phyloP scores from a whole-genome alignment of 805 yeast species.

The Torulaspora delbrueckii region DNA sequence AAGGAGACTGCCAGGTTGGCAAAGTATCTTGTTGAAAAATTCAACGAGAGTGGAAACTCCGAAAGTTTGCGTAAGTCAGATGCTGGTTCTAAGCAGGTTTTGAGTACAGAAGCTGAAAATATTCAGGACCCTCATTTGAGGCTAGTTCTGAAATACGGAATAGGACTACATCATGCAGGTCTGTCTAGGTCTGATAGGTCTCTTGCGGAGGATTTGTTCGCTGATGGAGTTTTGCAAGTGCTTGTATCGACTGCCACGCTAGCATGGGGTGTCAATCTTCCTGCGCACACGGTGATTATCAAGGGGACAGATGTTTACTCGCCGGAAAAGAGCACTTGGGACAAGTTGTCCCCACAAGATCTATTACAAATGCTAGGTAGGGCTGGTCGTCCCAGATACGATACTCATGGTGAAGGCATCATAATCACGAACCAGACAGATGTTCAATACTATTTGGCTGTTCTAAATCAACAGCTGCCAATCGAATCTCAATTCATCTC shows the following conservation, averaged over 20 bases:
- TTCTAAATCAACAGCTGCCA: constrained; percentile 86
- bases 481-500: constrained; percentile 83
- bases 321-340: constrained; percentile 87
- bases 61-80: constrained; percentile 42
- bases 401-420: constrained; percentile 87
- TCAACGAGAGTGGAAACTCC: constrained; percentile 51
- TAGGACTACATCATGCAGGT: constrained; percentile 94
- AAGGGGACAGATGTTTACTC: constrained; percentile 92
- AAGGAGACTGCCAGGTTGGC: constrained; percentile 89
- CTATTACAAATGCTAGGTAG: constrained; percentile 96
- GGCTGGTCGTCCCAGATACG: constrained; percentile 96
- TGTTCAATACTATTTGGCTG: constrained; percentile 80
- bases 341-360: constrained; percentile 90
- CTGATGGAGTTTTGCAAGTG: constrained; percentile 79
- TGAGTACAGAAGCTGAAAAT: constrained; percentile 56
- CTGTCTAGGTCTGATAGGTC: constrained; percentile 66
- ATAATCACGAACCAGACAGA: constrained; percentile 84
- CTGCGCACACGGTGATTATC: constrained; percentile 90
- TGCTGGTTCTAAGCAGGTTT: constrained; percentile 56
- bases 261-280: constrained; percentile 96
- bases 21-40: constrained; percentile 57
- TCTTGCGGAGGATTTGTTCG: constrained; percentile 78
- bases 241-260: constrained; percentile 87
- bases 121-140: constrained; percentile 51
- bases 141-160: constrained; percentile 61